Evolutionary conservation across 2,329 filamentous ascomycete species (phyloP).

Genomic region (Paracoccidioides lutzii): DNA sequence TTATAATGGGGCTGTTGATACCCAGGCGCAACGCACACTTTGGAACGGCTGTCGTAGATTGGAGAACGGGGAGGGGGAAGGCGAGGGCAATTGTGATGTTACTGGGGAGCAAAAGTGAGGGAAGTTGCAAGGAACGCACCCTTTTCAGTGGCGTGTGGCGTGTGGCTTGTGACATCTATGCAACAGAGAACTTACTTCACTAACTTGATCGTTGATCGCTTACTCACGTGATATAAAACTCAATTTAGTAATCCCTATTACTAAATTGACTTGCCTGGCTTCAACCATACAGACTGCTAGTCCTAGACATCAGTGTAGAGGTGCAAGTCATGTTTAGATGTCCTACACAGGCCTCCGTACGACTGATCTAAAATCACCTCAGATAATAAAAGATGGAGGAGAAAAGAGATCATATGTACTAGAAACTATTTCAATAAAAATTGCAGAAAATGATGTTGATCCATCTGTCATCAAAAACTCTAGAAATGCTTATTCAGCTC

Average conservation of each 20-base stretch:
- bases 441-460: too few relatives aligned
- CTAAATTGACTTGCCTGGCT: not conserved
- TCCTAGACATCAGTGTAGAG: conserved; percentile 1
- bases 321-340: conserved; percentile 3
- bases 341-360: conserved; percentile 3
- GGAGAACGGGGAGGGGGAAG: conserved; percentile 8
- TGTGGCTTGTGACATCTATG: too few relatives aligned
- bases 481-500: too few relatives aligned
- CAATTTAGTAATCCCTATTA: not conserved
- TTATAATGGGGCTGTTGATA: not conserved
- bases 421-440: too few relatives aligned
- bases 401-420: too few relatives aligned
- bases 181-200: too few relatives aligned
- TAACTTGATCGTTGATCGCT: not conserved
- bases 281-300: not conserved
- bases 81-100: not conserved
- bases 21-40: conserved; percentile 5
- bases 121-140: too few relatives aligned
- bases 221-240: not conserved
- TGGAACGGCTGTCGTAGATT: conserved; percentile 14
- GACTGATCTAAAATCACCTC: not conserved
- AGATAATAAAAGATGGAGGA: too few relatives aligned
- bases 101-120: too few relatives aligned
- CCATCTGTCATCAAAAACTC: too few relatives aligned
- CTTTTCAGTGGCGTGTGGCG: too few relatives aligned